phyloP scores from a whole-genome alignment of 2,329 filamentous ascomycete species.

The Botryotinia narcissicola region DNA sequence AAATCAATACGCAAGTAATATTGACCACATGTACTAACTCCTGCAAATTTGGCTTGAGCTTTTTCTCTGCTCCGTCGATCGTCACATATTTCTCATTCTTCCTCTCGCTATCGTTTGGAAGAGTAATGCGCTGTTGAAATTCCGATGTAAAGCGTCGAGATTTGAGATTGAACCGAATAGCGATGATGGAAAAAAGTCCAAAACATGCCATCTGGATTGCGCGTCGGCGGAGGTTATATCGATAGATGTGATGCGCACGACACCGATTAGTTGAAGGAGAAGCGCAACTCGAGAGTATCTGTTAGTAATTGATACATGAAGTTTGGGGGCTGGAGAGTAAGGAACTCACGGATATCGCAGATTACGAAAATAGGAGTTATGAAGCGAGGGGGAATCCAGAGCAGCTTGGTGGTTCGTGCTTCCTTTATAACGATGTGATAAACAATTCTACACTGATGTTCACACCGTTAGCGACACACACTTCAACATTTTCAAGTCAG shows the following conservation, averaged over 20 bases:
- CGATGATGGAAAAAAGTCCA: not conserved
- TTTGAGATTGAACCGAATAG: not conserved
- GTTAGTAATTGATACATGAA: not conserved
- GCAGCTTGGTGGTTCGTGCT: not conserved
- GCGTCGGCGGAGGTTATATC: not conserved
- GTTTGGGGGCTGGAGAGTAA: accelerated
- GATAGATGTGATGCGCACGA: not conserved
- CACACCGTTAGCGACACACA: not conserved
- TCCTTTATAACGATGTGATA: not conserved
- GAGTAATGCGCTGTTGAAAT: not conserved
- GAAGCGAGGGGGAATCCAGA: not conserved
- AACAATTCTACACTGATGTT: not conserved
- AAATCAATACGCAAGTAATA: not conserved
- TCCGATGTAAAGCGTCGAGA: not conserved
- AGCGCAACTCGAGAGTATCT: not conserved
- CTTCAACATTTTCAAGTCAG: too few species aligned
- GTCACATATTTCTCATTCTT: not conserved
- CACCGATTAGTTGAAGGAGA: not conserved
- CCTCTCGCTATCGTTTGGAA: not conserved
- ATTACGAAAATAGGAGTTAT: not conserved
- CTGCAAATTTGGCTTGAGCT: not conserved
- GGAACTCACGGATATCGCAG: not conserved
- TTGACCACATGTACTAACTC: not conserved
- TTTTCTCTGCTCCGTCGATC: not conserved
- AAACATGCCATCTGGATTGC: not conserved